Percentiles rank a stretch among this genome's conserved stretches.
Evolutionary conservation across 495 filamentous ascomycete genomes (phyloP).

Genomic region (Podospora australis): DNA sequence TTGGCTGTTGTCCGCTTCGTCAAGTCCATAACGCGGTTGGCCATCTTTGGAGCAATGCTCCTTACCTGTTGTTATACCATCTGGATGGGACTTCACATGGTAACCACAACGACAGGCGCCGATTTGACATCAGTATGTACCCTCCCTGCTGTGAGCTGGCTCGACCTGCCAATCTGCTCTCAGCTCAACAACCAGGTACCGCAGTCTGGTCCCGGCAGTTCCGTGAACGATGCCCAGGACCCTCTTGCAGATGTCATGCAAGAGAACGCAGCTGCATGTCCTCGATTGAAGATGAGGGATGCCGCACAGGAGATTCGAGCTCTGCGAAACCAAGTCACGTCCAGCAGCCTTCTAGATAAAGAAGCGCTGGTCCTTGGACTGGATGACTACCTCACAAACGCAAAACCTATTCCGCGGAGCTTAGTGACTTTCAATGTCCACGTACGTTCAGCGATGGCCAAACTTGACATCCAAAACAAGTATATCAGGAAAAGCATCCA

Average conservation of each 20-base stretch:
- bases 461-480: no score
- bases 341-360: constrained; percentile 37
- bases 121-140: constrained; percentile 54
- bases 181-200: constrained; percentile 51
- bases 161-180: constrained; percentile 55
- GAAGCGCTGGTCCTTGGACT: constrained; percentile 63
- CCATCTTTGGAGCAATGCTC: no score
- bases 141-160: constrained; percentile 51
- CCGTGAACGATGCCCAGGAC: constrained; percentile 56
- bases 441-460: no score
- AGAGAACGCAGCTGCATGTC: constrained; percentile 48
- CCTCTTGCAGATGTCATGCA: constrained; percentile 61
- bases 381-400: constrained; percentile 57
- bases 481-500: no score
- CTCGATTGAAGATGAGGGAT: constrained; percentile 64
- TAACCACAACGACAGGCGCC: no score
- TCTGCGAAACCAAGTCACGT: constrained; percentile 56
- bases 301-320: constrained; percentile 68
- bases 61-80: no score
- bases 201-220: constrained; percentile 44
- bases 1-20: constrained; percentile 42
- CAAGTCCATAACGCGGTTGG: no score
- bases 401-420: constrained; percentile 48
- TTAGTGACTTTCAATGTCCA: constrained; percentile 62
- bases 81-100: no score